Base-by-base conservation (phyloP, 1,284 basidiomycete genomes). In the Boletus sp. region DNA sequence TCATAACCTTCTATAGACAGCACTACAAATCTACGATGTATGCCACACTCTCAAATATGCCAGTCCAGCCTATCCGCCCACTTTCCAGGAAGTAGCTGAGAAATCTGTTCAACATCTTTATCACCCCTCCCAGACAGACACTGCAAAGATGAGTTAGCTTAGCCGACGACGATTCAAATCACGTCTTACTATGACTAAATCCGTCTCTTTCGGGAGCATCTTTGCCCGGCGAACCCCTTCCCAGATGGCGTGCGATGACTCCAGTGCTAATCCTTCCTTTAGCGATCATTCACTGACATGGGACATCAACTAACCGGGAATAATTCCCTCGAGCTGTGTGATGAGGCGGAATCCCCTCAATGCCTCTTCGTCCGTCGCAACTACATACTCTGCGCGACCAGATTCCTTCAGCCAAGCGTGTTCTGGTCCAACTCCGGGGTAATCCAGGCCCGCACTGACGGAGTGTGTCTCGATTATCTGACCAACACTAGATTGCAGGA, bases 401-500 rank as follows among this genome's bases (percentile, higher is more conserved):
- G 84, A 86, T 64, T 96, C 91, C 71, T 98, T 98, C 65, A 99
- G 75, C 86, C 88, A 96, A 41, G 94, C 88, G 67, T 98, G 95
- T 69, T 99, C 95, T 8, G 96, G 96, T 13, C 96, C 96, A 44
- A 99, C 96, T 60, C 91, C 87, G 27, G 89, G 90, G 66, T 92
- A 93, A 68, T 93, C 89, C 39, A 96, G 75, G 32, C 95, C 96
- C 43, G 96, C 95, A 59, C 90, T 94, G 69, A 99, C 90, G 16
- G 94, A 97, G 71, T 98, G 94, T 16, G 96, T 98, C 68, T 97
- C 94, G 57, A 88, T 84, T 64, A 99, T 94, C 72, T 99, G 96
- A 27, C 96, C 96, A 26, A 80, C 80, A 38, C 77, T 65, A 23
- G 88, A 87, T 69, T 99, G 96, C 14, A 99, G 78, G 54, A 99